These are phyloP conservation scores for Daldinia loculata DNA, from an alignment of 495 filamentous ascomycete species.

Conservation along the genomic window DNA sequence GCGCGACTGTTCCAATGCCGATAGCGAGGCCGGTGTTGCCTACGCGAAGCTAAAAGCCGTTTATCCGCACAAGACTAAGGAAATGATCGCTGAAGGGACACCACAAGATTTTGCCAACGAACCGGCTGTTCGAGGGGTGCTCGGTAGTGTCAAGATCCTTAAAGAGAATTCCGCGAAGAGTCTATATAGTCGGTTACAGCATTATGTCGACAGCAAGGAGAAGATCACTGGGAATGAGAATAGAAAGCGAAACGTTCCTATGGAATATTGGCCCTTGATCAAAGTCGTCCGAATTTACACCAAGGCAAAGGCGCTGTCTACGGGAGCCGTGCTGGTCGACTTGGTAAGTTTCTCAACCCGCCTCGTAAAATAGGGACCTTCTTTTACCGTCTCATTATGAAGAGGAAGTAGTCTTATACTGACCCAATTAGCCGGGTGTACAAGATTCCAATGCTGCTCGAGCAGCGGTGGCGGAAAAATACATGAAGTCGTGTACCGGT, in stretches of 20 bases:
- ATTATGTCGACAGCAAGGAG: slow-evolving; percentile 50
- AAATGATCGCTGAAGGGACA: slow-evolving; percentile 53
- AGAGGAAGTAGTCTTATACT: background rate
- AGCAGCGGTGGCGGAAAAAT: slow-evolving; percentile 65
- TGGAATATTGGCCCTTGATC: slow-evolving; percentile 73
- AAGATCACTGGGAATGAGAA: slow-evolving; percentile 15
- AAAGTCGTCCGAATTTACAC: slow-evolving; percentile 69
- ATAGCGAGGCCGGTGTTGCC: slow-evolving; percentile 65
- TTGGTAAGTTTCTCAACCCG: slow-evolving; percentile 49
- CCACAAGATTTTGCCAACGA: slow-evolving; percentile 51
- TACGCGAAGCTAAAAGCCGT: slow-evolving; percentile 72
- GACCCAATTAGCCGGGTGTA: slow-evolving; percentile 59
- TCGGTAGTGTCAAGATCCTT: slow-evolving; percentile 60
- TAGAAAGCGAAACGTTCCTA: slow-evolving; percentile 46
- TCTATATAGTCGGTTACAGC: slow-evolving; percentile 40
- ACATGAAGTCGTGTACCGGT: slow-evolving; percentile 65
- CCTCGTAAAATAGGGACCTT: background rate
- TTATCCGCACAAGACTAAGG: slow-evolving; percentile 65
- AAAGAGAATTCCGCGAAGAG: slow-evolving; percentile 40
- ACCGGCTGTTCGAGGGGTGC: slow-evolving; percentile 50
- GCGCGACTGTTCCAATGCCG: slow-evolving; percentile 53
- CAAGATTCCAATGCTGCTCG: slow-evolving; percentile 73
- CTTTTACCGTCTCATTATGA: background rate
- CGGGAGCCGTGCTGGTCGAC: slow-evolving; percentile 72
- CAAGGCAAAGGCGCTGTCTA: slow-evolving; percentile 63